phyloP scores from a whole-genome alignment of 1,284 basidiomycete genomes.

The Cystobasidium slooffiae region DNA sequence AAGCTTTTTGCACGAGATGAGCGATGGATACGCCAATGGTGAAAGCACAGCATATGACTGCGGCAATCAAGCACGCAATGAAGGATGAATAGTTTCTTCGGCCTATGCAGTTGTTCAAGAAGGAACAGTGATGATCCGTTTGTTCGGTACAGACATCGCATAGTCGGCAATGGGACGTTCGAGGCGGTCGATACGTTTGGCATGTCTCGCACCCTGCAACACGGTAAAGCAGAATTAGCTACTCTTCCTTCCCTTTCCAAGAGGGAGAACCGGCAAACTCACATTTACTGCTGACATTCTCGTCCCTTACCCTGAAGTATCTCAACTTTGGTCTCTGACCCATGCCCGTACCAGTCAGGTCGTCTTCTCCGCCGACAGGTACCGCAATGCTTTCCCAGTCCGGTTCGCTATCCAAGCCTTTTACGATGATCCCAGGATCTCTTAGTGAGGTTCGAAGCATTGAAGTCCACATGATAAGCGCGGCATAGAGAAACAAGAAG shows the following conservation, averaged over 20 bases:
- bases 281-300: conserved; percentile 63
- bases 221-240: not conserved
- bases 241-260: conserved; percentile 64
- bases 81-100: conserved; percentile 89
- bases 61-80: conserved; percentile 73
- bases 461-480: conserved; percentile 60
- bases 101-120: conserved; percentile 92
- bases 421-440: conserved; percentile 88
- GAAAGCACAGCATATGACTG: conserved; percentile 71
- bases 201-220: conserved; percentile 81
- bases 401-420: conserved; percentile 64
- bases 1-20: conserved; percentile 12
- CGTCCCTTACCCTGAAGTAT: conserved; percentile 75
- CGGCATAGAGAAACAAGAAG: conserved; percentile 62
- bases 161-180: conserved; percentile 91
- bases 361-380: conserved; percentile 61
- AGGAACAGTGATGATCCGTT: conserved; percentile 68
- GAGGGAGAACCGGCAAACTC: conserved; percentile 57
- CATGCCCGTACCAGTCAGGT: conserved; percentile 38
- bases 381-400: conserved; percentile 69
- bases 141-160: conserved; percentile 92
- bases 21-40: conserved; percentile 63
- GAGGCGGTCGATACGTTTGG: conserved; percentile 82
- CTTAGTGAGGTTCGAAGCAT: conserved; percentile 76
- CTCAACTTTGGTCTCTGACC: conserved; percentile 66